Conservation (phyloP, 2,329 filamentous ascomycete species). For the Xylariales sp. region DNA sequence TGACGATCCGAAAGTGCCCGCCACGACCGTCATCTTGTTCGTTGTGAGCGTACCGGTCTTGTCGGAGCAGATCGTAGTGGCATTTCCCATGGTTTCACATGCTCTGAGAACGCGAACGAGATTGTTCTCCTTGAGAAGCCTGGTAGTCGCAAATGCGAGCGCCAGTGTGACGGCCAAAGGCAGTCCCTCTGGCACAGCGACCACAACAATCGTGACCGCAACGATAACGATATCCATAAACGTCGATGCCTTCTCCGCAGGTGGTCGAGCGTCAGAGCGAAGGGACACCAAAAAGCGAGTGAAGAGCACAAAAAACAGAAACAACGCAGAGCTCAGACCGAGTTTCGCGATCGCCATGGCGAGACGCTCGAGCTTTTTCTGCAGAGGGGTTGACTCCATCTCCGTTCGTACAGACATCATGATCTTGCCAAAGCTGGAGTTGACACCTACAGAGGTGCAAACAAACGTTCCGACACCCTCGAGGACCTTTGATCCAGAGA, state of each 20-base stretch:
- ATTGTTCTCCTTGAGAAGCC: constrained; percentile 67
- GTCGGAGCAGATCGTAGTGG: constrained; percentile 74
- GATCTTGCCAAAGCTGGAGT: constrained; percentile 51
- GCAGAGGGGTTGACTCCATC: constrained; percentile 47
- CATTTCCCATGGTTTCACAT: constrained; percentile 70
- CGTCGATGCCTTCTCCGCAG: constrained; percentile 55
- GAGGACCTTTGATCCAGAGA: constrained; percentile 52
- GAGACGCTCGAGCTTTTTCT: constrained; percentile 47
- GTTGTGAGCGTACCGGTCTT: constrained; percentile 74
- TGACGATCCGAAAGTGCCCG: constrained; percentile 57
- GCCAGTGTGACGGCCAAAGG: constrained; percentile 66
- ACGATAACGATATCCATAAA: constrained; percentile 62
- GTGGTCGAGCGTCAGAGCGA: constrained; percentile 38
- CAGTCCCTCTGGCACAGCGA: constrained; percentile 64
- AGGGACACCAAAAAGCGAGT: constrained; percentile 71
- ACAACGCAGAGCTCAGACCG: constrained; percentile 61
- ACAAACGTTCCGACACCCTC: constrained; percentile 51
- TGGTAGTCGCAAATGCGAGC: constrained; percentile 62
- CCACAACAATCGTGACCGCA: constrained; percentile 62
- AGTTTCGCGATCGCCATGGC: constrained; percentile 46
- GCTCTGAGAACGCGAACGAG: constrained; percentile 63
- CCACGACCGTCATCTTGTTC: constrained; percentile 73
- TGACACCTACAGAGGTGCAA: constrained; percentile 49
- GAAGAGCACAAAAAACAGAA: constrained; percentile 75
- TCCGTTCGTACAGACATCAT: constrained; percentile 52